phyloP scores from a whole-genome alignment of 345 rosid genomes.

The Viola odorata region DNA sequence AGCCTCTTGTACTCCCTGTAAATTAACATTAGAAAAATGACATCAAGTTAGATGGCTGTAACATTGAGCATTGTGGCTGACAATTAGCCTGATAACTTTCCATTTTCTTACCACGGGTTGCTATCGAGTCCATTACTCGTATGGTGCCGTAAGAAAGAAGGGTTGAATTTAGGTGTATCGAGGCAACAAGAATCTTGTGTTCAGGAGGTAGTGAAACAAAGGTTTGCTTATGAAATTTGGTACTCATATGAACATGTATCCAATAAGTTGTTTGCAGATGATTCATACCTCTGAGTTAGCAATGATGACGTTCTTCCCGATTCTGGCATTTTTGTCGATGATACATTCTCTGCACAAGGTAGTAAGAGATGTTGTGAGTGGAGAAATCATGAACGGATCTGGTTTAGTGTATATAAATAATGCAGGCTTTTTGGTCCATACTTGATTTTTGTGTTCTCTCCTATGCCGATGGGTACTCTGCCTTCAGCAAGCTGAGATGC shows the following conservation, averaged over 20 bases:
- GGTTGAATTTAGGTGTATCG: too few species aligned
- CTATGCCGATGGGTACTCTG: conserved; percentile 68
- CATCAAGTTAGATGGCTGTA: not conserved
- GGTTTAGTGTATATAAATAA: not conserved
- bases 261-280: not conserved
- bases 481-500: conserved; percentile 61
- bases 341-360: conserved; percentile 66
- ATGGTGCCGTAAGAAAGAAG: too few species aligned
- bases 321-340: conserved; percentile 90
- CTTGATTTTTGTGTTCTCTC: conserved; percentile 80
- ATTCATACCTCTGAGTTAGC: conserved; percentile 72
- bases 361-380: conserved; percentile 4
- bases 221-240: too few species aligned
- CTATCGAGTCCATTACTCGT: too few species aligned
- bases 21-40: conserved; percentile 4
- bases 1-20: conserved; percentile 79
- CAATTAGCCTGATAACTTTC: not conserved
- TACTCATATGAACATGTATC: too few species aligned
- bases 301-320: conserved; percentile 80
- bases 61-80: not conserved
- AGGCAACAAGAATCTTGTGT: too few species aligned
- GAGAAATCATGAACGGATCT: not conserved
- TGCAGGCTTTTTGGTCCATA: conserved; percentile 17
- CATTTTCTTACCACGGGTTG: not conserved
- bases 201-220: too few species aligned